Evolutionary conservation across 371 early-diverging fungal genomes (phyloP).

Genomic region (Phascolomyces articulosus): DNA sequence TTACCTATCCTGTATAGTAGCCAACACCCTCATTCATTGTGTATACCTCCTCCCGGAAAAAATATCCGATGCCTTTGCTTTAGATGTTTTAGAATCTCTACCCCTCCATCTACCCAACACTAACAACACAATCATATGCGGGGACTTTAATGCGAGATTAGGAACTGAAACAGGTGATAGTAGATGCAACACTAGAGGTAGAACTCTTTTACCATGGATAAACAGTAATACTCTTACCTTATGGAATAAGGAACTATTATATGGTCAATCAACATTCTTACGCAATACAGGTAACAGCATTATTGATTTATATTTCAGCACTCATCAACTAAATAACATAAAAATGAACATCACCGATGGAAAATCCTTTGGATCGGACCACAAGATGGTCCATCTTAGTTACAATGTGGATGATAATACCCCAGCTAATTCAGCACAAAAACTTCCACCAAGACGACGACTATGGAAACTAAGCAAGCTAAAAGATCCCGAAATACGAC

Average conservation of each 20-base stretch:
- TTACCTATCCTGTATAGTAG: slow-evolving; percentile 6
- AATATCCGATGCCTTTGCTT: not conserved
- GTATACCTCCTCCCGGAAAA: slow-evolving; percentile 13
- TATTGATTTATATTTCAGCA: slow-evolving; percentile 6
- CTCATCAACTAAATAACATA: not conserved
- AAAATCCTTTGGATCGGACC: slow-evolving; percentile 15
- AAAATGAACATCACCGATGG: slow-evolving; percentile 3
- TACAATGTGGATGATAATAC: not conserved
- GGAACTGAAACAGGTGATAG: not conserved
- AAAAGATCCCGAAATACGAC: not conserved
- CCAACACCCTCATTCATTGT: slow-evolving; percentile 12
- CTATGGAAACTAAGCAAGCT: slow-evolving; percentile 1
- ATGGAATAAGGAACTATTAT: not conserved
- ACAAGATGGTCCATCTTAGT: slow-evolving; percentile 6
- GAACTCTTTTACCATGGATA: too few species aligned
- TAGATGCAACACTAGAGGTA: not conserved
- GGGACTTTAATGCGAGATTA: too few species aligned
- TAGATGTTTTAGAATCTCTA: slow-evolving; percentile 7
- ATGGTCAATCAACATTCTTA: slow-evolving; percentile 15
- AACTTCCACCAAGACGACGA: not conserved
- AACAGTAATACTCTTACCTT: slow-evolving; percentile 5
- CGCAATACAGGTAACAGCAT: slow-evolving; percentile 6
- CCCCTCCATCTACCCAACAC: slow-evolving; percentile 12
- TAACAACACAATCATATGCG: not conserved
- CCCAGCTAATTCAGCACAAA: not conserved